These are phyloP conservation scores for Physaria fendleri DNA, from an alignment of 345 rosid genomes.

Conservation along the genomic window DNA sequence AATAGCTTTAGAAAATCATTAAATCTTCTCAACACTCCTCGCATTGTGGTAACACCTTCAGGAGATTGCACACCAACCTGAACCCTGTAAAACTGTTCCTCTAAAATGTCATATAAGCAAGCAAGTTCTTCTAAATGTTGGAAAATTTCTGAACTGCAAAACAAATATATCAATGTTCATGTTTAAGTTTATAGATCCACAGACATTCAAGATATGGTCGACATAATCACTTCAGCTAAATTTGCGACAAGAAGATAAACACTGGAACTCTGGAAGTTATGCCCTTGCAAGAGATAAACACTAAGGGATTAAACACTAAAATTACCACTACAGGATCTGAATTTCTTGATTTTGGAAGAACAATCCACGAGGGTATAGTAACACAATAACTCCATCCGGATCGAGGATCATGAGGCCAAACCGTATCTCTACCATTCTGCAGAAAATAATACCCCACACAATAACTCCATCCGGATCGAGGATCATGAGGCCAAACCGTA, in stretches of 20 bases:
- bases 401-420: too few species aligned
- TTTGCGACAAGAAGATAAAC: slow-evolving; percentile 23
- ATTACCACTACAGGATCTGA: slow-evolving; percentile 98
- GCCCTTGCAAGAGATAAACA: slow-evolving; percentile 27
- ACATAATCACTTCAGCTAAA: neutral
- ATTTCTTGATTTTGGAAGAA: slow-evolving; percentile 82
- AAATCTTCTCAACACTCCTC: slow-evolving; percentile 81
- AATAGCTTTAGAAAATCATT: slow-evolving; percentile 86
- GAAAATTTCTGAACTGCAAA: neutral
- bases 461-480: slow-evolving; percentile 92
- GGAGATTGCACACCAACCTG: slow-evolving; percentile 91
- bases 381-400: too few species aligned
- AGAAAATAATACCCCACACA: too few species aligned
- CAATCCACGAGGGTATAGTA: slow-evolving; percentile 82
- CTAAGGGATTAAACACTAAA: slow-evolving; percentile 23
- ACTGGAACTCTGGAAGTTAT: neutral
- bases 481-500: slow-evolving; percentile 93
- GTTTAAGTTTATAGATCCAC: neutral
- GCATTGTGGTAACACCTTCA: slow-evolving; percentile 65
- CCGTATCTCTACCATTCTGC: too few species aligned
- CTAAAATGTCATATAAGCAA: slow-evolving; percentile 15
- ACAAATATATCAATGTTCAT: neutral
- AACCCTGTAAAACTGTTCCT: slow-evolving; percentile 95
- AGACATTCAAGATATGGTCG: neutral
- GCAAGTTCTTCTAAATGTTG: neutral